These are phyloP conservation scores for Trametes elegans DNA, from an alignment of 768 basidiomycete genomes.

Conservation along the genomic window DNA sequence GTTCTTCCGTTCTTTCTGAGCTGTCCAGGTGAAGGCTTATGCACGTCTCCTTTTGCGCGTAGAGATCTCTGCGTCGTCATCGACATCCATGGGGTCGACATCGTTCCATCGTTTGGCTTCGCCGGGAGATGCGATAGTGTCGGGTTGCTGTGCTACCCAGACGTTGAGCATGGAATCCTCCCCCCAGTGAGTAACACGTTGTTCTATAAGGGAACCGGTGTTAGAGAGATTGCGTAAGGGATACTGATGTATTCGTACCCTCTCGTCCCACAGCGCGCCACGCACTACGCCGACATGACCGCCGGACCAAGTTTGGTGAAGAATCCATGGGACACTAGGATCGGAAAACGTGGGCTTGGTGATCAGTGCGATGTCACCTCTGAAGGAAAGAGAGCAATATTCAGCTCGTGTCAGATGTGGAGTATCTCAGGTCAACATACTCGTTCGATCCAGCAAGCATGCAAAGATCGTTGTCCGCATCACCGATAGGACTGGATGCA, in stretches of 20 bases:
- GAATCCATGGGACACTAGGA: conserved; percentile 26
- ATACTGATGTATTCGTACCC: conserved; percentile 17
- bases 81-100: conserved; percentile 25
- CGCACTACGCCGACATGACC: conserved; percentile 34
- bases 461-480: conserved; percentile 39
- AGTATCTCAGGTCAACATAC: conserved; percentile 37
- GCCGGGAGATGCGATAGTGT: not conserved
- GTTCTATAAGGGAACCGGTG: conserved; percentile 23
- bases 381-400: too few relatives aligned
- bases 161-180: conserved; percentile 34
- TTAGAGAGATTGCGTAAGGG: not conserved
- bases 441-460: conserved; percentile 76
- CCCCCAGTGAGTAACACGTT: conserved; percentile 34
- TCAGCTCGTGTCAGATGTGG: too few relatives aligned
- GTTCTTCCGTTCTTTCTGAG: not conserved
- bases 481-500: conserved; percentile 23
- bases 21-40: not conserved
- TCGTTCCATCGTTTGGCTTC: conserved; percentile 20
- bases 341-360: conserved; percentile 26
- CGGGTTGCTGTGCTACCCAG: conserved; percentile 26
- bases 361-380: conserved; percentile 34
- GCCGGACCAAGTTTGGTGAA: conserved; percentile 29
- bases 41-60: conserved; percentile 23
- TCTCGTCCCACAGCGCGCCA: conserved; percentile 33
- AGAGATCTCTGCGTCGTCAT: conserved; percentile 17